These are phyloP conservation scores for Peronospora destructor DNA, from an alignment of 352 stramenopile genomes.

Conservation along the genomic window DNA sequence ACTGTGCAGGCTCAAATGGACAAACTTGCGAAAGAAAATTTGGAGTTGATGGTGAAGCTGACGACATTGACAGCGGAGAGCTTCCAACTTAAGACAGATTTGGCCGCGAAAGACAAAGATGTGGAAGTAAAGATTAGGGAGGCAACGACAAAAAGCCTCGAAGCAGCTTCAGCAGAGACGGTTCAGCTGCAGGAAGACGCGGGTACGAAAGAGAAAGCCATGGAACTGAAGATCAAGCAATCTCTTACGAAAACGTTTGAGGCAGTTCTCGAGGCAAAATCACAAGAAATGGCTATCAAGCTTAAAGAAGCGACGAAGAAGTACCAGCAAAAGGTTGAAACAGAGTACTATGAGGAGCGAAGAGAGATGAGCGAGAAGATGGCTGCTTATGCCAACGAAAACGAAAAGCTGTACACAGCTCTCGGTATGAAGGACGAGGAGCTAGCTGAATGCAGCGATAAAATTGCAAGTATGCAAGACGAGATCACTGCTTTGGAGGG, in stretches of 20 bases:
- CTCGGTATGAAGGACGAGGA: slow-evolving; percentile 19
- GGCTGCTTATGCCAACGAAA: slow-evolving; percentile 25
- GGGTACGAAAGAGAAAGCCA: slow-evolving; percentile 14
- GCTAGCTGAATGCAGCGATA: slow-evolving; percentile 20
- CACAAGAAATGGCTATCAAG: slow-evolving; percentile 18
- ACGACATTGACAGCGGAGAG: slow-evolving; percentile 17
- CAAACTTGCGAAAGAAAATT: slow-evolving; percentile 23
- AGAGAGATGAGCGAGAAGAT: slow-evolving; percentile 34
- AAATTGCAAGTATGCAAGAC: slow-evolving; percentile 16
- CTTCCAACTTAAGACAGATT: slow-evolving; percentile 23
- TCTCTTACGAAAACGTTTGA: slow-evolving; percentile 18
- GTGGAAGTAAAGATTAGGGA: slow-evolving; percentile 14
- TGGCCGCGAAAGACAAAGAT: slow-evolving; percentile 17
- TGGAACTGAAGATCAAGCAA: slow-evolving; percentile 16
- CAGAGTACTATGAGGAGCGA: slow-evolving; percentile 27
- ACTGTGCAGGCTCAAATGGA: slow-evolving; percentile 12
- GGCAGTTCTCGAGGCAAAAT: slow-evolving; percentile 6
- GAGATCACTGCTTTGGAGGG: slow-evolving; percentile 15
- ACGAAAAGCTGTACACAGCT: slow-evolving; percentile 18
- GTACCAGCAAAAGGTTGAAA: slow-evolving; percentile 32
- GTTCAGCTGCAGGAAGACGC: slow-evolving; percentile 15
- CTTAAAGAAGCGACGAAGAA: slow-evolving; percentile 27
- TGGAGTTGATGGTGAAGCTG: slow-evolving; percentile 23
- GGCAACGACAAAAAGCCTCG: slow-evolving; percentile 8
- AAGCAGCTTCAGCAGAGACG: slow-evolving; percentile 7